Conservation (phyloP, 192 early-diverging fungal species). For the Backusella mclennaniae region DNA sequence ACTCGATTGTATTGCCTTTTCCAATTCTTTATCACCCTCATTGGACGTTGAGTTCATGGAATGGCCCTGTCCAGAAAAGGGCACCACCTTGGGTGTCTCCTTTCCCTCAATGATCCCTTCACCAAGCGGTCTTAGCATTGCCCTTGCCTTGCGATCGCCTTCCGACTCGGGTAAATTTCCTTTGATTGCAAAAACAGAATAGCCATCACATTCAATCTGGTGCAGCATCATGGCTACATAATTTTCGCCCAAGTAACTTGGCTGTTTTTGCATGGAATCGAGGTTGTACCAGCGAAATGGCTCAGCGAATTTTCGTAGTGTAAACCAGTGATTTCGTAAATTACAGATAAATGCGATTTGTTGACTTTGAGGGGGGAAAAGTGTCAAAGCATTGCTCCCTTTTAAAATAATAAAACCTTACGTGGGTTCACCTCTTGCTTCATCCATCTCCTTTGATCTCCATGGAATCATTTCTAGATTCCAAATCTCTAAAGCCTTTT, state of each 20-base stretch:
- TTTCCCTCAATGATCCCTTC: not conserved
- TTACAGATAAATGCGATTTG: constrained; percentile 74
- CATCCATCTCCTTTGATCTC: constrained; percentile 41
- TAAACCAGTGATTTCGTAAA: constrained; percentile 61
- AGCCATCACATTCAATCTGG: constrained; percentile 44
- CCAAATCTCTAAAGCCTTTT: constrained; percentile 56
- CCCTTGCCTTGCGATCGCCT: constrained; percentile 19
- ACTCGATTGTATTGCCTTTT: constrained; percentile 24
- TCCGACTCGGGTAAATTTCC: constrained; percentile 10
- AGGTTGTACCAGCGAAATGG: constrained; percentile 77
- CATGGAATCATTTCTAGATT: constrained; percentile 57
- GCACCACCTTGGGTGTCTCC: not conserved
- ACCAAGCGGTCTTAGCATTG: constrained; percentile 4
- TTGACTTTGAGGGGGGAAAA: constrained; percentile 21
- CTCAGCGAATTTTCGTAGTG: constrained; percentile 65
- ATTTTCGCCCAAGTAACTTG: constrained; percentile 64
- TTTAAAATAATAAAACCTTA: constrained; percentile 24
- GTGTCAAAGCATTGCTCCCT: not conserved
- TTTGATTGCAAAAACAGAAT: constrained; percentile 32
- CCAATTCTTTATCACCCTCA: constrained; percentile 16
- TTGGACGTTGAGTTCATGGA: not conserved
- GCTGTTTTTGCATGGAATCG: constrained; percentile 52
- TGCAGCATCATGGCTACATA: constrained; percentile 58
- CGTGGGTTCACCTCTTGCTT: constrained; percentile 54
- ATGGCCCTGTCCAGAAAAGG: constrained; percentile 21